Conservation (phyloP, 163 green algal species). For the Volvox carteri region DNA sequence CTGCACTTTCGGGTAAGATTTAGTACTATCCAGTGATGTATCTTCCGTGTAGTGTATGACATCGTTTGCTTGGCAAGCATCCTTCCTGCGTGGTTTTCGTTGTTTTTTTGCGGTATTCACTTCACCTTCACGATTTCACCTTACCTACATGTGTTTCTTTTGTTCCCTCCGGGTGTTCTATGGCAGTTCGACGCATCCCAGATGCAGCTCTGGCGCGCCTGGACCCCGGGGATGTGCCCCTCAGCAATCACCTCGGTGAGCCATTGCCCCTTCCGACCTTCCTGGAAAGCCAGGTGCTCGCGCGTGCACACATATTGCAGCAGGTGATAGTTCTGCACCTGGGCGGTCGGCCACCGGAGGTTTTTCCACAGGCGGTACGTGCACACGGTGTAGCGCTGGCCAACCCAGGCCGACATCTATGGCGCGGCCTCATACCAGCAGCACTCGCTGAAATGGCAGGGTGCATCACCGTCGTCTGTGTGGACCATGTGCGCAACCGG, state of each 20-base stretch:
- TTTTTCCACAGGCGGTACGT: not conserved
- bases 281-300: not conserved
- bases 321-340: not conserved
- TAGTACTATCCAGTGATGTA: not conserved
- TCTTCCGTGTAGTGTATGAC: not conserved
- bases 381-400: not conserved
- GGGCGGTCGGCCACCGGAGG: not conserved
- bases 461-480: not conserved
- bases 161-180: not conserved
- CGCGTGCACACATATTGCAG: not conserved
- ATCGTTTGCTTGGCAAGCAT: not conserved
- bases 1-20: not conserved
- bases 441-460: not conserved
- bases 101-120: not conserved
- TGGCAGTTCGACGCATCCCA: not conserved
- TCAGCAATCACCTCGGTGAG: constrained; percentile 15
- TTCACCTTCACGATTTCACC: not conserved
- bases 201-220: not conserved
- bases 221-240: constrained; percentile 10
- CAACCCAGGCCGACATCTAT: not conserved
- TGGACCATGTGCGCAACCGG: not conserved
- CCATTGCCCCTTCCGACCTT: not conserved
- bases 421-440: not conserved
- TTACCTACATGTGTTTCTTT: not conserved
- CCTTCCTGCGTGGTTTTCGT: not conserved